Percentiles rank a stretch among this genome's conserved stretches.
These are phyloP conservation scores for Xylaria sp. DNA, from an alignment of 2,329 filamentous ascomycete genomes.

Conservation along the genomic window DNA sequence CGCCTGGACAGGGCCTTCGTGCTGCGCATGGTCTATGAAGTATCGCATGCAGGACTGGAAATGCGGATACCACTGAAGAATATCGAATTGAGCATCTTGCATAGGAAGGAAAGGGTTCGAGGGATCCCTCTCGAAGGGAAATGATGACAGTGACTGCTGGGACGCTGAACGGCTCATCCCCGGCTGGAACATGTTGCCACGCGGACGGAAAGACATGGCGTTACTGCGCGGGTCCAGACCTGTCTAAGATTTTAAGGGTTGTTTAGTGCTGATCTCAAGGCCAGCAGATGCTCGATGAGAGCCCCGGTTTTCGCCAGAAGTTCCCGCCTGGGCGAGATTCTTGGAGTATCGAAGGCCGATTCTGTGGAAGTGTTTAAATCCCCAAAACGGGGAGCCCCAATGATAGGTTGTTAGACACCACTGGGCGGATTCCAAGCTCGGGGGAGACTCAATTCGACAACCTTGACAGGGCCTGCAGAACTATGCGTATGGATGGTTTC, in stretches of 20 bases:
- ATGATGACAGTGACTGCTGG: conserved; percentile 42
- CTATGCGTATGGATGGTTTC: conserved; percentile 11
- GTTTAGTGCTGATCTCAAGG: conserved; percentile 12
- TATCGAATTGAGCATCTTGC: conserved; percentile 68
- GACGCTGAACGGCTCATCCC: conserved; percentile 42
- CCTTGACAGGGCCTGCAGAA: conserved; percentile 13
- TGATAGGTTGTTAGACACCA: conserved; percentile 12
- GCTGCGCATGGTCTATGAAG: conserved; percentile 91
- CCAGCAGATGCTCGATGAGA: conserved; percentile 15
- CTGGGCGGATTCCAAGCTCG: conserved; percentile 15
- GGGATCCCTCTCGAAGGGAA: conserved; percentile 40
- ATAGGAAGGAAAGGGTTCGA: conserved; percentile 44
- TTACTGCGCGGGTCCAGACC: conserved; percentile 10
- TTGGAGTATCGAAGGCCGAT: conserved; percentile 17
- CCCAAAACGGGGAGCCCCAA: conserved; percentile 14
- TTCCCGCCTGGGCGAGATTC: conserved; percentile 10
- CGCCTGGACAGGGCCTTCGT: conserved; percentile 83
- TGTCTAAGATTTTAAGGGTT: conserved; percentile 2
- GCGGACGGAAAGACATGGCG: conserved; percentile 47
- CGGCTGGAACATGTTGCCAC: conserved; percentile 43
- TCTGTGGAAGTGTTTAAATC: conserved; percentile 1
- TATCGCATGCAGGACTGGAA: conserved; percentile 91
- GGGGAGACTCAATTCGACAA: conserved; percentile 16
- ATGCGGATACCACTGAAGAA: conserved; percentile 92
- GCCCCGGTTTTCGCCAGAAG: conserved; percentile 1